phyloP scores from a whole-genome alignment of 225 moss, liverwort and hornwort species.

The Antitrichia curtipendula region DNA sequence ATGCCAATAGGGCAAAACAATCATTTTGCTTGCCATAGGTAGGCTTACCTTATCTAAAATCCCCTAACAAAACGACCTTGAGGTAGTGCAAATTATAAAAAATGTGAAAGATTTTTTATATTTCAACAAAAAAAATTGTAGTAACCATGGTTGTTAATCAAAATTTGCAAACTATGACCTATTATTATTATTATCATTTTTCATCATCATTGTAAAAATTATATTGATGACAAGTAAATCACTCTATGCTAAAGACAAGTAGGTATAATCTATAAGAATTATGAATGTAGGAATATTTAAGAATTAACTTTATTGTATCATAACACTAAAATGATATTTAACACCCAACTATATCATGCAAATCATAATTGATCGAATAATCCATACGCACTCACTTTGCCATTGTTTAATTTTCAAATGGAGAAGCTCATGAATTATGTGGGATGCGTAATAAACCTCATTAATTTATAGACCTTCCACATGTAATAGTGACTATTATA shows the following conservation, averaged over 20 bases:
- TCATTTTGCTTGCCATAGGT: too few relatives aligned
- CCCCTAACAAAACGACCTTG: neutral
- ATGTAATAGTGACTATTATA: too few relatives aligned
- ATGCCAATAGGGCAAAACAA: neutral
- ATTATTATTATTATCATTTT: neutral
- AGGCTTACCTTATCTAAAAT: neutral
- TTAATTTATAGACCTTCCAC: too few relatives aligned
- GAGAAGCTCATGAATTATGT: neutral
- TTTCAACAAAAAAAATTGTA: neutral
- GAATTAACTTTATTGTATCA: neutral
- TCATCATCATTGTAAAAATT: neutral
- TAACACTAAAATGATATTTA: neutral
- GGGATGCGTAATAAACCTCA: neutral
- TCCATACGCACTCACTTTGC: neutral
- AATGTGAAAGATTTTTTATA: neutral
- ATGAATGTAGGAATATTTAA: neutral
- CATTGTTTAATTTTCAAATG: neutral
- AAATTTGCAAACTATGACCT: neutral
- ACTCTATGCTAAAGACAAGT: neutral
- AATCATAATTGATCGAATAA: neutral
- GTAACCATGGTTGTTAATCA: neutral
- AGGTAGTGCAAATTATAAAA: neutral
- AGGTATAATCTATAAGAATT: neutral
- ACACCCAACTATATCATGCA: rapidly evolving
- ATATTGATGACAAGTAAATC: too few relatives aligned